Conservation (phyloP, 148 eudicot species). For the Vaccinium vitisidaea region DNA sequence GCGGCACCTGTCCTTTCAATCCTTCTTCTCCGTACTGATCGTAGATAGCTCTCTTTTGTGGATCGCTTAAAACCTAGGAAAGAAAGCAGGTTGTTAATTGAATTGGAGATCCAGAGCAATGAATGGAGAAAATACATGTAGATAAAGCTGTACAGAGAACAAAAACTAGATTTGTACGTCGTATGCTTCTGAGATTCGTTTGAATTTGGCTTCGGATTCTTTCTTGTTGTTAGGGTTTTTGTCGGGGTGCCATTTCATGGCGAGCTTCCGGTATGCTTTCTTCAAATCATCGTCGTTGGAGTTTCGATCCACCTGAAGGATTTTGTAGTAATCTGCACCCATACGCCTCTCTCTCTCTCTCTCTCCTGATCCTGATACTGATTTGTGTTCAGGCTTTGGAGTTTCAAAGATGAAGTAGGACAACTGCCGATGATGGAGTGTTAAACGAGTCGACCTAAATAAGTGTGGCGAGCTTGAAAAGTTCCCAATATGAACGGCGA, state of each 20-base stretch:
- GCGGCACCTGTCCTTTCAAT: slow-evolving; percentile 71
- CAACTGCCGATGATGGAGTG: too few species aligned
- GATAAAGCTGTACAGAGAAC: too few species aligned
- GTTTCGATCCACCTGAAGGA: slow-evolving; percentile 51
- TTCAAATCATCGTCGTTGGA: slow-evolving; percentile 67
- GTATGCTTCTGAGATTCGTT: slow-evolving; percentile 74
- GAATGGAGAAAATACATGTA: too few species aligned
- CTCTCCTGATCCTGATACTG: slow-evolving; percentile 5
- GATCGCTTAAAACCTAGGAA: slow-evolving; percentile 78
- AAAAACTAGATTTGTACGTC: slow-evolving; percentile 33
- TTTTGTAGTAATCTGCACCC: slow-evolving; percentile 52
- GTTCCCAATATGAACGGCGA: too few species aligned
- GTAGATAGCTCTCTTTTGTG: slow-evolving; percentile 68
- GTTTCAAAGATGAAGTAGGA: background rate
- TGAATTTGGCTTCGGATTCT: slow-evolving; percentile 78
- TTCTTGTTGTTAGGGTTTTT: slow-evolving; percentile 71
- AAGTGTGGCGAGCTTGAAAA: too few species aligned
- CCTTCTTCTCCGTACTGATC: slow-evolving; percentile 92
- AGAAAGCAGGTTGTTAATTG: background rate
- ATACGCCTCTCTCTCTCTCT: background rate
- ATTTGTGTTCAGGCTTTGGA: background rate
- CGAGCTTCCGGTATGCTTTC: slow-evolving; percentile 66
- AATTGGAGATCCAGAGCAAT: too few species aligned
- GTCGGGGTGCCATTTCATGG: slow-evolving; percentile 83
- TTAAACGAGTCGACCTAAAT: too few species aligned